Conservation (phyloP, 441 rosid species). For the Corymbia citriodora region DNA sequence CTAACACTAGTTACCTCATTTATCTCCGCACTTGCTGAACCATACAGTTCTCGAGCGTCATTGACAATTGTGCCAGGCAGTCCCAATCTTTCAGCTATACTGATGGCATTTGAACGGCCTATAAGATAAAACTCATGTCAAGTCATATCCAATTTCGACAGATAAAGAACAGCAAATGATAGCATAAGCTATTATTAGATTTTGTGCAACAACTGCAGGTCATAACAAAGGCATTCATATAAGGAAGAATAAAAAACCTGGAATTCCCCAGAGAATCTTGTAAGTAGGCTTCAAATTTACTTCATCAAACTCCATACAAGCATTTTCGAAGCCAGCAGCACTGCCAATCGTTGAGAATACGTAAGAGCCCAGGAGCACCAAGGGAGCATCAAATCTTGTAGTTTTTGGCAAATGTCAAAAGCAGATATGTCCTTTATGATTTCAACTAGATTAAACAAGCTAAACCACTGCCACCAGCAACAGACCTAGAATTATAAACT, state of each 20-base stretch:
- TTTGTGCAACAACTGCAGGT: neutral
- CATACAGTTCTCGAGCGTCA: slow-evolving; percentile 59
- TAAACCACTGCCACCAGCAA: neutral
- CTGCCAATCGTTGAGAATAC: slow-evolving; percentile 23
- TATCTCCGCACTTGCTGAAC: slow-evolving; percentile 82
- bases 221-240: neutral
- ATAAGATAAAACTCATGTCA: slow-evolving; percentile 3
- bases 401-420: neutral
- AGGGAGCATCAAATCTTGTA: neutral
- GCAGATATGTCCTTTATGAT: neutral
- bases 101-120: slow-evolving; percentile 96
- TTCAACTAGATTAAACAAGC: neutral
- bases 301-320: slow-evolving; percentile 98
- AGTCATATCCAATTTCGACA: neutral
- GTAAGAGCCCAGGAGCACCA: neutral
- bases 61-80: slow-evolving; percentile 43
- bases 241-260: slow-evolving; percentile 44
- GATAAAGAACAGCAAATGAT: neutral
- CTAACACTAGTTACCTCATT: slow-evolving; percentile 41
- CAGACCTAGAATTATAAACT: neutral
- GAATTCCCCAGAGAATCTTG: slow-evolving; percentile 89
- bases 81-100: slow-evolving; percentile 79
- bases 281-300: slow-evolving; percentile 83
- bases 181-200: neutral
- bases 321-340: slow-evolving; percentile 77